Evolutionary conservation across 371 early-diverging fungal species (phyloP).

Genomic region (Mortierella sp.): DNA sequence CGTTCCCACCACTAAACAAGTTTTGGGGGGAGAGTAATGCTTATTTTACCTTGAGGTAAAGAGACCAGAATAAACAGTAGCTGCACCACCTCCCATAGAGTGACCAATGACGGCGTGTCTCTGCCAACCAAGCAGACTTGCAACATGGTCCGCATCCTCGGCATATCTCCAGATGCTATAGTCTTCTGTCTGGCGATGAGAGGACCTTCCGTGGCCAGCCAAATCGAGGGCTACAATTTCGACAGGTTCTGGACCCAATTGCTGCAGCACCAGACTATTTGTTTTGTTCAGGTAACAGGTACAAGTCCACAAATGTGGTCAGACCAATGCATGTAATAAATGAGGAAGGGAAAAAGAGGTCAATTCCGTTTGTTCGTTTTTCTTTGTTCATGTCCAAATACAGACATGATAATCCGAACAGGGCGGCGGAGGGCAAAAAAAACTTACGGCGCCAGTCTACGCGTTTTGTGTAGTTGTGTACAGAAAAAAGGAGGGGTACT

Average conservation of each 20-base stretch:
- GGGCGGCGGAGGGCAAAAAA: background rate
- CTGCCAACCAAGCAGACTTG: conserved; percentile 20
- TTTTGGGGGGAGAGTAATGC: too few species aligned
- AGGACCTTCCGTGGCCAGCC: conserved; percentile 31
- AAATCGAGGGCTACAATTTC: conserved; percentile 28
- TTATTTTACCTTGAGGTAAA: conserved; percentile 8
- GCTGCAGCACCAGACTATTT: conserved; percentile 19
- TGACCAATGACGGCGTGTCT: conserved; percentile 32
- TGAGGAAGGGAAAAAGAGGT: background rate
- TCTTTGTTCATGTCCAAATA: background rate
- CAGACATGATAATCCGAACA: background rate
- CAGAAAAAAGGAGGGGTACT: background rate
- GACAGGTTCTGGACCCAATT: conserved; percentile 30
- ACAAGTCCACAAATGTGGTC: background rate
- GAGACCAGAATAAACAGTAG: conserved; percentile 19
- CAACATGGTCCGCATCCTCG: conserved; percentile 26
- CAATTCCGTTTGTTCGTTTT: background rate
- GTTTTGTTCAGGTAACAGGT: background rate
- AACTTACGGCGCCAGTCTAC: conserved; percentile 18
- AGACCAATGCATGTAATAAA: background rate
- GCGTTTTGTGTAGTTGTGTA: background rate
- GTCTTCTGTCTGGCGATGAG: conserved; percentile 29
- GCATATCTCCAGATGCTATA: conserved; percentile 27
- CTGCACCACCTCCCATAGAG: conserved; percentile 27
- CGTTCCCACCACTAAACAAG: too few species aligned